These are phyloP conservation scores for Apocynum venetum DNA, from an alignment of 257 asterid genomes.

Conservation along the genomic window DNA sequence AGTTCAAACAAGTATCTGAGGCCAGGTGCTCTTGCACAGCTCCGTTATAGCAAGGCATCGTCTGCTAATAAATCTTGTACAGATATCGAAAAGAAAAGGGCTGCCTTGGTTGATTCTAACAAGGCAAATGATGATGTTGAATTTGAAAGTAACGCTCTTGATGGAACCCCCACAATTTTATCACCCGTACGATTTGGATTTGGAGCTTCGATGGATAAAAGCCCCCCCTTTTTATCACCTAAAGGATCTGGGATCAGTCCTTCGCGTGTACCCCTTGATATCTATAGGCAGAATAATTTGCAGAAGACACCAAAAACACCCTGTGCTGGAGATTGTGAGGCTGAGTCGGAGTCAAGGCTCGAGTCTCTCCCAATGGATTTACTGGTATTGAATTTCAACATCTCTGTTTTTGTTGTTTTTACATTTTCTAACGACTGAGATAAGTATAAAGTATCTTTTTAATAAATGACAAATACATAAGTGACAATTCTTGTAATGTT, in stretches of 20 bases:
- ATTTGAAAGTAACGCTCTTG: slow-evolving; percentile 23
- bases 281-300: slow-evolving; percentile 34
- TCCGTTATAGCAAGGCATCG: slow-evolving; percentile 62
- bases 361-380: slow-evolving; percentile 86
- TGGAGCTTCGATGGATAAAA: slow-evolving; percentile 35
- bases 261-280: slow-evolving; percentile 24
- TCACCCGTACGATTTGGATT: slow-evolving; percentile 59
- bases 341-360: slow-evolving; percentile 61
- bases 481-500: not conserved
- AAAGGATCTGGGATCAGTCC: slow-evolving; percentile 39
- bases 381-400: slow-evolving; percentile 52
- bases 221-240: slow-evolving; percentile 47
- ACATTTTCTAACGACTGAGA: not conserved
- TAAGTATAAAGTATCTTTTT: not conserved
- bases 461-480: not conserved
- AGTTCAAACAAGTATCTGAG: slow-evolving; percentile 57
- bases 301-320: slow-evolving; percentile 76
- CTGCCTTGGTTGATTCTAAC: slow-evolving; percentile 41
- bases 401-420: not conserved
- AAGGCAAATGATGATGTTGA: slow-evolving; percentile 25
- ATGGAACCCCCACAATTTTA: slow-evolving; percentile 31
- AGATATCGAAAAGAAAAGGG: slow-evolving; percentile 75
- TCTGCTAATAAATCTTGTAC: slow-evolving; percentile 63
- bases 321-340: slow-evolving; percentile 33
- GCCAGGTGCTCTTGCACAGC: slow-evolving; percentile 91